Conservation (phyloP, 2,329 filamentous ascomycete species). For the Chaetomiaceae sp. region DNA sequence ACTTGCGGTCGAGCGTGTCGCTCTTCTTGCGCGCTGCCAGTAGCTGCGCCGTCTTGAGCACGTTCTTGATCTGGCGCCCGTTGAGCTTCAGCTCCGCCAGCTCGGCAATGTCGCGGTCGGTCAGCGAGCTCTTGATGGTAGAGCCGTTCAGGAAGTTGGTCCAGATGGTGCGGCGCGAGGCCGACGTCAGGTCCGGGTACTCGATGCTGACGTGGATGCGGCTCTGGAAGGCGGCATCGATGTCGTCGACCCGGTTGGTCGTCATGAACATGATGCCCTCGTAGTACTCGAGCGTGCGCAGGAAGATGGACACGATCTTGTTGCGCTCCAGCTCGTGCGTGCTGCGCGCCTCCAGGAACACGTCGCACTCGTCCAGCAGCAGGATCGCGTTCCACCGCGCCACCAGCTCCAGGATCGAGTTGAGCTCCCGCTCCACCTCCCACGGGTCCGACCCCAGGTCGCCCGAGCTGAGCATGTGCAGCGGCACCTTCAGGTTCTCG, state of each 20-base stretch:
- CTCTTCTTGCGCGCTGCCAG: constrained; percentile 30
- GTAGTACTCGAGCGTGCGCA: constrained; percentile 43
- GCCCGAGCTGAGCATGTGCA: constrained; percentile 53
- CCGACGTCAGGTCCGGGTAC: constrained; percentile 37
- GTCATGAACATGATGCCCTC: constrained; percentile 44
- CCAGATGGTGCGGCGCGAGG: constrained; percentile 35
- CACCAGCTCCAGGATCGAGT: constrained; percentile 65
- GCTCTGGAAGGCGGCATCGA: constrained; percentile 42
- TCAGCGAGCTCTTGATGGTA: constrained; percentile 24
- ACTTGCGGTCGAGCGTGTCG: constrained; percentile 28
- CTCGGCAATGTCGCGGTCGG: constrained; percentile 32
- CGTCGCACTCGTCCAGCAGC: constrained; percentile 60
- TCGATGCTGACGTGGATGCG: constrained; percentile 44
- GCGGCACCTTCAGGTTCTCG: constrained; percentile 42
- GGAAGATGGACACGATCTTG: constrained; percentile 34
- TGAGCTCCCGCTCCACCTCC: constrained; percentile 59
- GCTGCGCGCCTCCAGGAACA: constrained; percentile 37
- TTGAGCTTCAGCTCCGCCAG: constrained; percentile 33
- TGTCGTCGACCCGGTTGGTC: constrained; percentile 40
- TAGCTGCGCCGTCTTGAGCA: constrained; percentile 32
- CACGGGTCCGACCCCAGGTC: constrained; percentile 63
- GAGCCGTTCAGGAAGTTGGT: constrained; percentile 33
- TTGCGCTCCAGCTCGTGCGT: constrained; percentile 35
- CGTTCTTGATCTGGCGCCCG: constrained; percentile 34
- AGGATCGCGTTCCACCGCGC: constrained; percentile 67